Evolutionary conservation across 129 eudicot species (phyloP), one percentile per base, ranked within the genome.

Genomic region (Lactuca sativa): DNA sequence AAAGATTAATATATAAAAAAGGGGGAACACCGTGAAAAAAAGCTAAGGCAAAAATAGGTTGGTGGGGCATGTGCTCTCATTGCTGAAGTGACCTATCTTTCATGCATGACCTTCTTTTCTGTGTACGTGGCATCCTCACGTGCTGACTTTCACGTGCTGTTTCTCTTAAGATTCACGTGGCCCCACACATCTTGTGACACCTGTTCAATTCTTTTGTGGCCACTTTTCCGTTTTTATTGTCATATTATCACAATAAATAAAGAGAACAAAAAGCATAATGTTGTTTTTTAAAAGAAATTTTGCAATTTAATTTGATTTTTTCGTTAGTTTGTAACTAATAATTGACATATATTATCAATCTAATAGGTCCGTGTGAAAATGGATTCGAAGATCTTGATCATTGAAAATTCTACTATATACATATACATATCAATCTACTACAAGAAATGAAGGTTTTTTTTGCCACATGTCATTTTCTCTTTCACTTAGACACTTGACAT

Each of bases 11-110:
- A 44, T 10, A 44, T 21, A n/a, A 53, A 33, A 11, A 59, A 10
- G 1, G 64, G 64, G 17, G 51, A 44, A 44, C 52, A 44, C 52
- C 52, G n/a, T 44, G 52, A n/a, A 44, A 62, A 62, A 62, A 62
- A 37, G 66, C 66, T 37, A 62, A 34, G 48, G 66, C 66, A 37
- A 62, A n/a, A 33, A 60, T 17, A 60, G 65, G 65, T 60, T 60
- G 66, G 66, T 62, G 66, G 66, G 66, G 66, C 66, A 62, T 62
- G 66, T 62, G 41, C 66, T 15, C 49, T 62, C 66, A 16, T 62
- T 37, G 66, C 32, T 62, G 66, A 62, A 37, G 51, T 62, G 66
- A 62, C 66, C 66, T 62, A 49, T 62, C 66, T 34, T 40, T 62
- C 48, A 60, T 34, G 47, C 25, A 16, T 11, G n/a, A 11, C 52